phyloP scores from a whole-genome alignment of 257 asterid genomes.

The Fraxinus americana region DNA sequence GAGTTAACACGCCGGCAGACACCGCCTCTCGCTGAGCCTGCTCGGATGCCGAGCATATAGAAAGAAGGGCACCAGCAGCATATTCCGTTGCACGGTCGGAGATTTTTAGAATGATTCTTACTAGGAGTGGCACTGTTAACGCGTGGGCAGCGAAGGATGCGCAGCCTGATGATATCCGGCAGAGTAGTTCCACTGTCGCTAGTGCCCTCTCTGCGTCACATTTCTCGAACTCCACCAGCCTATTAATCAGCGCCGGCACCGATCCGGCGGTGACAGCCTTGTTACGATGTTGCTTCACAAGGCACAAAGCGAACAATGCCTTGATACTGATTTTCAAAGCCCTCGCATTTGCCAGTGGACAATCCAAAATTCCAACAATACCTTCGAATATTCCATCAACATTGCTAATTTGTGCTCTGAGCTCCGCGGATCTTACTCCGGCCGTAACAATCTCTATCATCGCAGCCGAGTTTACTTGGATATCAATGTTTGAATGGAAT shows the following conservation, averaged over 20 bases:
- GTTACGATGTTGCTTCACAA: slow-evolving; percentile 82
- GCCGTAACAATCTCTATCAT: slow-evolving; percentile 64
- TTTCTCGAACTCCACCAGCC: slow-evolving; percentile 70
- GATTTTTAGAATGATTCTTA: slow-evolving; percentile 67
- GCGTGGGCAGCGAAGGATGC: slow-evolving; percentile 75
- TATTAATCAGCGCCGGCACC: slow-evolving; percentile 62
- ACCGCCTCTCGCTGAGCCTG: slow-evolving; percentile 62
- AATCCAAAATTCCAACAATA: slow-evolving; percentile 61
- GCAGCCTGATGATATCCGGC: slow-evolving; percentile 78
- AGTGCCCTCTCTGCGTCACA: slow-evolving; percentile 95
- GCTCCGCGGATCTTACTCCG: slow-evolving; percentile 78
- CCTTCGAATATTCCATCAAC: slow-evolving; percentile 79
- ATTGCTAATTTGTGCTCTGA: slow-evolving; percentile 63
- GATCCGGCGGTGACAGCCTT: slow-evolving; percentile 85
- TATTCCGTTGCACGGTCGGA: slow-evolving; percentile 96
- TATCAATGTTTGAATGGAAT: slow-evolving; percentile 80
- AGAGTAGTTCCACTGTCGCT: slow-evolving; percentile 92
- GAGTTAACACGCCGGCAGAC: slow-evolving; percentile 81
- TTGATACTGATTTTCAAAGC: slow-evolving; percentile 81
- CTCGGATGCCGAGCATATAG: slow-evolving; percentile 83
- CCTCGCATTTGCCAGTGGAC: slow-evolving; percentile 62
- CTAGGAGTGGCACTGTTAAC: slow-evolving; percentile 77
- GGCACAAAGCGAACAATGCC: slow-evolving; percentile 83
- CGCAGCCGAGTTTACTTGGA: slow-evolving; percentile 89
- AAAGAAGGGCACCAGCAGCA: slow-evolving; percentile 87